These are phyloP conservation scores for Kandelia obovata DNA, from an alignment of 345 rosid genomes.

Conservation along the genomic window DNA sequence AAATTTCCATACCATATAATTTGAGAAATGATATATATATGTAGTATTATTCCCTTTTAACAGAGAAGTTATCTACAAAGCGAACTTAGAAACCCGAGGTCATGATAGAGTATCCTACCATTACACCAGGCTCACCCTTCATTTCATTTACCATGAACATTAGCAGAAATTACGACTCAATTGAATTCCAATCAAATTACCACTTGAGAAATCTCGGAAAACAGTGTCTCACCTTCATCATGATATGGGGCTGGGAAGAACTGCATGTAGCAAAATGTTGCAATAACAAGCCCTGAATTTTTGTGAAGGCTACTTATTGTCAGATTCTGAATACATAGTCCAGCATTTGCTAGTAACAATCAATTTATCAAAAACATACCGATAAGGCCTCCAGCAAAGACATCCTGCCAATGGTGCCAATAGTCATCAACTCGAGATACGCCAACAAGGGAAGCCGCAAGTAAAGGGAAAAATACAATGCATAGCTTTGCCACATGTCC, in stretches of 20 bases:
- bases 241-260: constrained; percentile 58
- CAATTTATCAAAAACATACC: constrained; percentile 28
- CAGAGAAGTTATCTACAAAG: no score
- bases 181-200: no score
- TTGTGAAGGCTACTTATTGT: neutral
- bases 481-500: constrained; percentile 85
- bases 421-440: constrained; percentile 85
- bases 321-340: neutral
- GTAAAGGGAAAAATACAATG: constrained; percentile 54
- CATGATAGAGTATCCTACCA: no score
- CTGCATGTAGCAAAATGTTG: constrained; percentile 60
- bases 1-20: no score
- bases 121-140: no score
- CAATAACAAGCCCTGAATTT: constrained; percentile 29
- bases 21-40: no score
- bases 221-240: constrained; percentile 37
- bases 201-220: neutral
- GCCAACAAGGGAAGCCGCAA: constrained; percentile 68
- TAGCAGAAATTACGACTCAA: no score
- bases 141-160: no score
- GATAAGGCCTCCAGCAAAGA: constrained; percentile 68
- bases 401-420: constrained; percentile 90
- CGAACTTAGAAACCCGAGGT: no score
- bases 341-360: neutral
- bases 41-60: no score